Conservation (phyloP, 352 stramenopile genomes). For the Globisporangium abappressorium region DNA sequence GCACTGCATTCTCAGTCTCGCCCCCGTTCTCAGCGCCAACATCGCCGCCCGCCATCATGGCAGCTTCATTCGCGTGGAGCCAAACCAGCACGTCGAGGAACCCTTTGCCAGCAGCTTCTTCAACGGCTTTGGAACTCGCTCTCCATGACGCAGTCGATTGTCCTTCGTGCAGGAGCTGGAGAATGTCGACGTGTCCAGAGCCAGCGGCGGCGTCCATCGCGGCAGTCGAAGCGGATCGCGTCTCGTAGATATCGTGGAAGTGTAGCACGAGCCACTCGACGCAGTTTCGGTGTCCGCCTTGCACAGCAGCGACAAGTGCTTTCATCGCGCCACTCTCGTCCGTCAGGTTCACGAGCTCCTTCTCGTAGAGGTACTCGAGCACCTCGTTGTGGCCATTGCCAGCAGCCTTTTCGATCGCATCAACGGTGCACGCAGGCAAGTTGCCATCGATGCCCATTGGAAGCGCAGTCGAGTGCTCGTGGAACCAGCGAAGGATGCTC, state of each 20-base stretch:
- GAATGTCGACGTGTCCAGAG: conserved; percentile 51
- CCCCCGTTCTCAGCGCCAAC: conserved; percentile 8
- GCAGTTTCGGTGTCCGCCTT: conserved; percentile 47
- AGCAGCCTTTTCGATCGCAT: conserved; percentile 63
- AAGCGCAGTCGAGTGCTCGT: conserved; percentile 51
- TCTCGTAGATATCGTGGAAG: conserved; percentile 38
- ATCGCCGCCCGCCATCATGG: conserved; percentile 1
- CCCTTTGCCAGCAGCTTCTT: conserved; percentile 52
- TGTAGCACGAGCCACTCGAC: conserved; percentile 57
- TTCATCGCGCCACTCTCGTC: conserved; percentile 49
- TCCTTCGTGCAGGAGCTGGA: conserved; percentile 45
- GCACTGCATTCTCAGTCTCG: conserved; percentile 9
- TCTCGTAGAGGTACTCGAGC: conserved; percentile 50
- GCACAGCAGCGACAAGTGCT: conserved; percentile 48
- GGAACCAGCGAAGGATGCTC: conserved; percentile 62
- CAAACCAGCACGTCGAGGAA: conserved; percentile 50
- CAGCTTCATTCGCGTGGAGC: conserved; percentile 36
- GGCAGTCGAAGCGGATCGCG: conserved; percentile 26
- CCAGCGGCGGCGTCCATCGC: conserved; percentile 56
- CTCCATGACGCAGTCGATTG: conserved; percentile 38
- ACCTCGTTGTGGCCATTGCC: conserved; percentile 62
- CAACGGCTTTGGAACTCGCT: conserved; percentile 52
- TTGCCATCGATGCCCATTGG: conserved; percentile 56
- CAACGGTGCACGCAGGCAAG: conserved; percentile 41
- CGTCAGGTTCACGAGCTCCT: conserved; percentile 47